These are phyloP conservation scores for Fusarium sp. DNA, from an alignment of 2,329 filamentous ascomycete species.

Conservation along the genomic window DNA sequence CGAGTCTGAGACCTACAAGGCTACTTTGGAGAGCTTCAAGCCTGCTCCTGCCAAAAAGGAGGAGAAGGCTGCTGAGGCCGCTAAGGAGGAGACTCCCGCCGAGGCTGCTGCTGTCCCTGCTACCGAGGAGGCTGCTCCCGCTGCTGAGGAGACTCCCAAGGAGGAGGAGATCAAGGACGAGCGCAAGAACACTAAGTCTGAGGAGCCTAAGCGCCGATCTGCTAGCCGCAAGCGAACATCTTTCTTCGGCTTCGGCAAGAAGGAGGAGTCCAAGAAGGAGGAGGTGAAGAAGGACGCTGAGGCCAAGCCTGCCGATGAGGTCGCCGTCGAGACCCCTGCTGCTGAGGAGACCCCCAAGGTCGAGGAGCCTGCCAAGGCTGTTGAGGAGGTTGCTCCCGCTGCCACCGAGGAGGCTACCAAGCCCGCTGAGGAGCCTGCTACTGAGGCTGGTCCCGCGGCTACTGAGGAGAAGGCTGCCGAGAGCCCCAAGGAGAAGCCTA, in stretches of 20 bases:
- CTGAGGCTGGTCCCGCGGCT: slow-evolving; percentile 50
- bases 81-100: slow-evolving; percentile 50
- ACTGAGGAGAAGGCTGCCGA: slow-evolving; percentile 54
- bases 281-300: slow-evolving; percentile 63
- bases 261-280: slow-evolving; percentile 65
- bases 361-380: slow-evolving; percentile 65
- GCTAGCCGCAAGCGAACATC: slow-evolving; percentile 74
- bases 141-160: slow-evolving; percentile 52
- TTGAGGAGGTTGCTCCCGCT: slow-evolving; percentile 53
- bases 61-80: slow-evolving; percentile 54
- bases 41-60: slow-evolving; percentile 61
- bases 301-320: slow-evolving; percentile 53
- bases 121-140: slow-evolving; percentile 39
- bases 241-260: slow-evolving; percentile 73
- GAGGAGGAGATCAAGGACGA: slow-evolving; percentile 54
- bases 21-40: slow-evolving; percentile 78
- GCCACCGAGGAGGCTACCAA: slow-evolving; percentile 52
- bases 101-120: slow-evolving; percentile 47
- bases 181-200: slow-evolving; percentile 62
- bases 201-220: slow-evolving; percentile 72
- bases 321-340: slow-evolving; percentile 49
- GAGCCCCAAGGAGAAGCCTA: slow-evolving; percentile 60
- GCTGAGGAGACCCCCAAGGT: slow-evolving; percentile 58
- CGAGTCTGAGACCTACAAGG: slow-evolving; percentile 89
- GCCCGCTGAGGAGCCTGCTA: slow-evolving; percentile 54